Conservation (phyloP, 192 early-diverging fungal genomes). For the Backusella liffmaniae region DNA sequence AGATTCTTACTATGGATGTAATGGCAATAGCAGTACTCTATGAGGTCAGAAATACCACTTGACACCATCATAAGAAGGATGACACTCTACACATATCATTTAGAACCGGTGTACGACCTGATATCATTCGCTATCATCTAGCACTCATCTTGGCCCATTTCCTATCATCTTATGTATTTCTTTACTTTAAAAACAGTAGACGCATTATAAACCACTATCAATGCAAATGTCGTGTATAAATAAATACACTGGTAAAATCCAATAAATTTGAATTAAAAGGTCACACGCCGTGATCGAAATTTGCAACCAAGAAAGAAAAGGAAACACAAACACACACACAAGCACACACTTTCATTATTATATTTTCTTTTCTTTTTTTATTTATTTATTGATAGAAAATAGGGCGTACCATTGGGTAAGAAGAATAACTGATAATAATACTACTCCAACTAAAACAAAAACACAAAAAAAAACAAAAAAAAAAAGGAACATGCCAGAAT, state of each 20-base stretch:
- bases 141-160: not conserved
- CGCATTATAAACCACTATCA: too few species aligned
- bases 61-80: not conserved
- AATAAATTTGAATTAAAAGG: not conserved
- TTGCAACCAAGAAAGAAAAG: not conserved
- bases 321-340: not conserved
- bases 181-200: too few species aligned
- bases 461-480: not conserved
- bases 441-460: not conserved
- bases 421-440: too few species aligned
- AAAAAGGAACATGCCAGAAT: not conserved
- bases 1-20: too few species aligned
- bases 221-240: too few species aligned
- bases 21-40: not conserved
- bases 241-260: too few species aligned
- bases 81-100: not conserved
- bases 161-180: not conserved
- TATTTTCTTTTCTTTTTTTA: not conserved
- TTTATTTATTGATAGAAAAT: not conserved
- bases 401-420: too few species aligned
- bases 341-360: not conserved
- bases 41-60: not conserved
- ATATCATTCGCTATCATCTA: not conserved
- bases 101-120: not conserved
- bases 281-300: conserved; percentile 1